phyloP scores from a whole-genome alignment of 345 rosid species.

The Camelina hispida region DNA sequence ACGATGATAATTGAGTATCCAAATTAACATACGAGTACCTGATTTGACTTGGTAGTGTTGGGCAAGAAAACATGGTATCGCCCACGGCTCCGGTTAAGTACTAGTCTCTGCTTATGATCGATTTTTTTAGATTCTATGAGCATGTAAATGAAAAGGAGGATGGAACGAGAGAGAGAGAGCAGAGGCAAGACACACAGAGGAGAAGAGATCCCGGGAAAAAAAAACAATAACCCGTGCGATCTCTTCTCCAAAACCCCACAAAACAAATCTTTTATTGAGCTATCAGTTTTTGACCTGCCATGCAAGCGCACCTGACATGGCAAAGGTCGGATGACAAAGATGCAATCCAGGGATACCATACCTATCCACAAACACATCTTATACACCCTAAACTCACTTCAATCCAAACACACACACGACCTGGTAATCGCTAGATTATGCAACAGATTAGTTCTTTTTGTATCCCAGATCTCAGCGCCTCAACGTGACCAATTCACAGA shows the following conservation, averaged over 20 bases:
- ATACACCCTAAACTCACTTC: slow-evolving; percentile 41
- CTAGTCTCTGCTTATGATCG: not conserved
- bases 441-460: not conserved
- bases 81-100: not conserved
- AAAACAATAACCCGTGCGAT: slow-evolving; percentile 61
- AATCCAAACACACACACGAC: not conserved
- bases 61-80: not conserved
- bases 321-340: slow-evolving; percentile 88
- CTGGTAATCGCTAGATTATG: not conserved
- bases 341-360: slow-evolving; percentile 42
- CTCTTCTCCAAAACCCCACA: slow-evolving; percentile 65
- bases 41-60: not conserved
- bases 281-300: slow-evolving; percentile 67
- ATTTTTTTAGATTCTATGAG: not conserved
- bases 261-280: slow-evolving; percentile 51
- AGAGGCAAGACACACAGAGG: slow-evolving; percentile 37
- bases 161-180: not conserved
- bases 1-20: not conserved
- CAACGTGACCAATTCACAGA: not conserved
- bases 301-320: slow-evolving; percentile 96
- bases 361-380: slow-evolving; percentile 48
- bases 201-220: slow-evolving; percentile 73
- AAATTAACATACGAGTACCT: not conserved
- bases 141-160: too few relatives aligned
- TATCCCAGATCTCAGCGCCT: not conserved